Evolutionary conservation across 139 green algal species (phyloP).

Genomic region (Nannochloris sp.): DNA sequence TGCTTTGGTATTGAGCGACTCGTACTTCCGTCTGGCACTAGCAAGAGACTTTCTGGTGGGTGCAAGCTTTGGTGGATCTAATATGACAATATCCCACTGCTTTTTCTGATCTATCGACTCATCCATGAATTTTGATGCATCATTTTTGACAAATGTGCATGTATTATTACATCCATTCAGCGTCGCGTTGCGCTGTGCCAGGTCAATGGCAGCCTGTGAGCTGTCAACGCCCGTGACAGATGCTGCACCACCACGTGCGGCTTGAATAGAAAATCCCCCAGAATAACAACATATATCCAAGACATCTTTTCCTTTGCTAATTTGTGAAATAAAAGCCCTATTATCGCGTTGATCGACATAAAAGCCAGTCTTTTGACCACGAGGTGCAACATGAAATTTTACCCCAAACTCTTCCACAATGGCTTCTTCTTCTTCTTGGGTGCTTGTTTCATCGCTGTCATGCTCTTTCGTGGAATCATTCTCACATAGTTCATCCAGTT

Average conservation of each 20-base stretch:
- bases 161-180: conserved; percentile 57
- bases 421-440: conserved; percentile 12
- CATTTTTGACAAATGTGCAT: conserved; percentile 47
- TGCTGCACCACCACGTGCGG: conserved; percentile 43
- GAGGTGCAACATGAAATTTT: conserved; percentile 16
- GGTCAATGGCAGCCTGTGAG: conserved; percentile 44
- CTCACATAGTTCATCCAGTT: neutral
- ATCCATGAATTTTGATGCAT: conserved; percentile 62
- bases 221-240: conserved; percentile 50
- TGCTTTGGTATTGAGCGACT: conserved; percentile 59
- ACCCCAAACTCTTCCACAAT: conserved; percentile 46
- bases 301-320: conserved; percentile 43
- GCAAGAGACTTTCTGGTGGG: conserved; percentile 49
- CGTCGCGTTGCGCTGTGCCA: conserved; percentile 58
- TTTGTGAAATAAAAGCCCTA: conserved; percentile 45
- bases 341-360: conserved; percentile 82
- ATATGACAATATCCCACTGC: conserved; percentile 77
- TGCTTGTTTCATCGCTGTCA: too few relatives aligned
- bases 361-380: conserved; percentile 69
- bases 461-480: neutral
- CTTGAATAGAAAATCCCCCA: conserved; percentile 49
- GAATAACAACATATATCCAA: conserved; percentile 92
- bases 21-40: conserved; percentile 30
- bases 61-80: conserved; percentile 94
- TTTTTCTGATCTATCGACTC: conserved; percentile 7